Evolutionary conservation across 352 stramenopile genomes (phyloP), one percentile per base, ranked within the genome.

Genomic region (Globisporangium paroecandrum): DNA sequence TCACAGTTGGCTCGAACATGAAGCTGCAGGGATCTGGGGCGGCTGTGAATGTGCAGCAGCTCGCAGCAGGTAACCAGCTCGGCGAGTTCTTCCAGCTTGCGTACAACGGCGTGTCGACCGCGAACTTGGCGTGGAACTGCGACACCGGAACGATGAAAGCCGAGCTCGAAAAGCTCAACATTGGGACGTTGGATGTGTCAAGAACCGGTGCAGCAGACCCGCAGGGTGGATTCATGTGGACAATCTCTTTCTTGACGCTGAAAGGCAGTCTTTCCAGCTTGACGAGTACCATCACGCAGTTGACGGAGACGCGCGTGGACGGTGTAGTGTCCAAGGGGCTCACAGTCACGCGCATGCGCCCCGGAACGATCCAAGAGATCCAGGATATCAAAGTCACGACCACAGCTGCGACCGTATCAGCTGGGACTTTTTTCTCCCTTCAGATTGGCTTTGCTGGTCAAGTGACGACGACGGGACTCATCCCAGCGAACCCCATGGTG

Each of bases 221-320:
- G 5, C 86, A 97, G 66, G 86, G 85, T 5, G 93, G 94, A 0
- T 98, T 94, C 75, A 98, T 86, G 58, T 99, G 95, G 95, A 97
- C 87, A n/a, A 81, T 99, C 15, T 97, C 89, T 27, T 98, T 98
- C 65, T 71, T 97, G 49, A 94, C 85, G 15, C 56, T 77, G n/a
- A 81, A 83, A 64, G 89, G 88, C 2, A 65, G 72, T 1, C 36
- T 93, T 1, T 7, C 32, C 2, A 54, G 77, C 8, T 69, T 97
- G 20, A 69, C 58, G 15, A 75, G 24, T 10, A 71, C 75, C 13
- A 32, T 76, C 1, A 72, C 74, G 0, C 68, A 70, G 6, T 67
- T 95, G 1, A 75, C 51, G 0, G 89, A 95, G 62, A 85, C 83
- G 4, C 76, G 85, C 3, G 83, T 70, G 1, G 77, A 89, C 58